Conservation (phyloP, 148 eudicot species). For the Rhododendron kiyosumense region DNA sequence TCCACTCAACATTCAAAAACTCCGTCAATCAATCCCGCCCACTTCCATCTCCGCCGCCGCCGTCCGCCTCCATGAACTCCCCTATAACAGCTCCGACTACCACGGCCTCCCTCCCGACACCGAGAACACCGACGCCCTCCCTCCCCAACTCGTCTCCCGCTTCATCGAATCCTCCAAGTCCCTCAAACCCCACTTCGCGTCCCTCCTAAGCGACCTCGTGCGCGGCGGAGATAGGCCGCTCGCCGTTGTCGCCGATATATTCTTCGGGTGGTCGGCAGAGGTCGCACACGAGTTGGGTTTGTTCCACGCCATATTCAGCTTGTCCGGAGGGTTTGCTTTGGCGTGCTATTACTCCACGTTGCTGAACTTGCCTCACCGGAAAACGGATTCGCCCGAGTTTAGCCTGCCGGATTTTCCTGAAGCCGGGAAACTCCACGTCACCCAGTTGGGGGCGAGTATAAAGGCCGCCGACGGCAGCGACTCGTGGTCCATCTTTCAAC, state of each 20-base stretch:
- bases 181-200: conserved; percentile 30
- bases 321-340: conserved; percentile 35
- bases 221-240: conserved; percentile 21
- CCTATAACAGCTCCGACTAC: conserved; percentile 40
- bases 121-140: conserved; percentile 35
- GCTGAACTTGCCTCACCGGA: conserved; percentile 31
- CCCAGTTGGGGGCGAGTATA: conserved; percentile 24
- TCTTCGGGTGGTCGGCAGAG: conserved; percentile 35
- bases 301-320: conserved; percentile 32
- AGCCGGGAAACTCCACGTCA: conserved; percentile 34
- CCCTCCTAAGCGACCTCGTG: conserved; percentile 21
- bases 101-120: conserved; percentile 28
- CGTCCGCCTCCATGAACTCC: conserved; percentile 33
- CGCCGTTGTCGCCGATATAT: conserved; percentile 43
- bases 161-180: conserved; percentile 27
- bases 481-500: conserved; percentile 22
- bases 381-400: conserved; percentile 21
- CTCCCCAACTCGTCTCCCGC: conserved; percentile 19
- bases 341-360: conserved; percentile 41
- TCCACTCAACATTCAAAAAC: conserved; percentile 42
- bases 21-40: conserved; percentile 24
- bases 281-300: conserved; percentile 32
- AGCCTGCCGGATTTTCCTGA: conserved; percentile 31
- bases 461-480: conserved; percentile 31
- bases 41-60: conserved; percentile 1